Percentiles rank a stretch among this genome's conserved stretches.
Evolutionary conservation across 441 rosid species (phyloP).

Genomic region (Arabidopsis lyrata): DNA sequence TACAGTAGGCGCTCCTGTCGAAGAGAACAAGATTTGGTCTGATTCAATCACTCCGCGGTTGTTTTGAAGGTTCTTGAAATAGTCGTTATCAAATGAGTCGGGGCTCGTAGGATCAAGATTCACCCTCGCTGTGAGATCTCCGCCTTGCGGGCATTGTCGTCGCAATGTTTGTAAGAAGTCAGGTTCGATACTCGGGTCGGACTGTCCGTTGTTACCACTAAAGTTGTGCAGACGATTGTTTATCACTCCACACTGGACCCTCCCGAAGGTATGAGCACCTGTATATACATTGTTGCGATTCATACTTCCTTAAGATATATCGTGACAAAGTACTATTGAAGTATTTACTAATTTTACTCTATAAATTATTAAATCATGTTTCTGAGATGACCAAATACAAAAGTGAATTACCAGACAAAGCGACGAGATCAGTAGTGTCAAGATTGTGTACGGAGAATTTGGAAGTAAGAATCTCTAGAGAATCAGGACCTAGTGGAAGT

Average conservation of each 20-base stretch:
- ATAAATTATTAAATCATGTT: neutral
- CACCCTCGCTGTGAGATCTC: constrained; percentile 45
- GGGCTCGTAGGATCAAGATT: constrained; percentile 55
- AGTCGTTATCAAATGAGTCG: constrained; percentile 63
- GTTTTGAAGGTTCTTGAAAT: constrained; percentile 57
- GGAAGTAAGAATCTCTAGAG: constrained; percentile 43
- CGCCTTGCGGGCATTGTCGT: constrained; percentile 51
- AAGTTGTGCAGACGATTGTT: constrained; percentile 57
- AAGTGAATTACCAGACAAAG: no score
- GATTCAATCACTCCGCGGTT: constrained; percentile 60
- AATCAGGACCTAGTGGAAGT: constrained; percentile 50
- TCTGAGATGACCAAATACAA: neutral
- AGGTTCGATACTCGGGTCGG: constrained; percentile 54
- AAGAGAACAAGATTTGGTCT: constrained; percentile 61
- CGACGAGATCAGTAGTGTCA: constrained; percentile 57
- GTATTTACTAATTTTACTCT: neutral
- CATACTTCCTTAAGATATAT: neutral
- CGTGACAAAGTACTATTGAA: constrained; percentile 4
- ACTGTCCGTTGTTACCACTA: constrained; percentile 36
- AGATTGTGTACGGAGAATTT: constrained; percentile 57
- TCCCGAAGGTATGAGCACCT: constrained; percentile 68
- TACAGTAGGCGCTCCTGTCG: constrained; percentile 49
- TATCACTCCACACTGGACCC: constrained; percentile 60
- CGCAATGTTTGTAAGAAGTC: constrained; percentile 48
- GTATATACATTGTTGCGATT: neutral